Conservation (phyloP, 441 rosid species). For the Brassica hybrid region DNA sequence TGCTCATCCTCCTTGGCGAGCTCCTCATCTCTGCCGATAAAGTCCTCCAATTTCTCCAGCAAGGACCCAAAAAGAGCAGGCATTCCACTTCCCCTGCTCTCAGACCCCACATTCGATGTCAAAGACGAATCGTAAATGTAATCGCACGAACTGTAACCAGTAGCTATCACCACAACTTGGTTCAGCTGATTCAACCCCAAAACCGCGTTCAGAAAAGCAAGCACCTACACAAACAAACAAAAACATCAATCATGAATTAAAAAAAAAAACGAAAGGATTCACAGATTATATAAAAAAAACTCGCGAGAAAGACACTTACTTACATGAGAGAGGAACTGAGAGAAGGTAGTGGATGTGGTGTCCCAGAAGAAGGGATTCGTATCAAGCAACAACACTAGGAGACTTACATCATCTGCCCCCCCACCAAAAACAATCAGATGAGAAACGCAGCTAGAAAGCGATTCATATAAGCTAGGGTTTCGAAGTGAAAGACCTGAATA, state of each 20-base stretch:
- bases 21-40: constrained; percentile 70
- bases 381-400: neutral
- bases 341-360: neutral
- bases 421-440: neutral
- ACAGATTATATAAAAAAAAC: neutral
- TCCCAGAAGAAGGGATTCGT: constrained; percentile 5
- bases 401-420: neutral
- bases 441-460: neutral
- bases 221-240: constrained; percentile 51
- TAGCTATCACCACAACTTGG: constrained; percentile 87
- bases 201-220: constrained; percentile 79
- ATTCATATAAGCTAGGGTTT: neutral
- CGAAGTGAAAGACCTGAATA: neutral
- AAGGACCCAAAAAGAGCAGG: constrained; percentile 59
- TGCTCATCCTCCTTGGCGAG: constrained; percentile 48
- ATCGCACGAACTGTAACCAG: constrained; percentile 81
- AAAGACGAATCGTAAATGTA: constrained; percentile 79
- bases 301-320: neutral
- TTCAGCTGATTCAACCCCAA: constrained; percentile 83
- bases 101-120: constrained; percentile 44
- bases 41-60: constrained; percentile 72
- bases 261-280: neutral
- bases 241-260: too few relatives aligned
- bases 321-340: constrained; percentile 10
- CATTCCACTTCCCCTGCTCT: constrained; percentile 56